Evolutionary conservation across 768 basidiomycete genomes (phyloP), one percentile per base, ranked within the genome.

Genomic region (Phanerochaete sordida): DNA sequence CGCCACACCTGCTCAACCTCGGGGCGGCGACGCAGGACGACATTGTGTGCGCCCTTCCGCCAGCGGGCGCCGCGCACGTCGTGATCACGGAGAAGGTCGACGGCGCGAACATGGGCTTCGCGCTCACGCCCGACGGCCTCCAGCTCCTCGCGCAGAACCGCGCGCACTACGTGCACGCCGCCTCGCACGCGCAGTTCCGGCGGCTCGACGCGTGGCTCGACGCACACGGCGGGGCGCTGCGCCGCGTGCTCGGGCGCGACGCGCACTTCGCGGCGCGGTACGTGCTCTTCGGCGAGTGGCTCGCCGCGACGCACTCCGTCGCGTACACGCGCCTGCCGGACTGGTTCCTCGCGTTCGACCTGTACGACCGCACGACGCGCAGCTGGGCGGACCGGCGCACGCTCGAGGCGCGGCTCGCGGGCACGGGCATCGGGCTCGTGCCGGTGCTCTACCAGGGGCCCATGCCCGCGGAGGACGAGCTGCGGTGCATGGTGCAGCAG

Each of bases 81-180:
- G 72, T 83, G 37, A 77, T 86, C 67, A 84, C 84, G 3, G 86
- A 87, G 65, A 86, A 87, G 65, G 75, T 86, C 51, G 85, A 86
- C 70, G 86, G 86, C 3, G 84, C 85, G 43, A 86, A 87, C 68
- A 81, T 86, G 81, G 86, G 84, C 6, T 81, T 86, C 68, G 84
- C 83, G 21, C 75, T 86, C 24, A 81, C 81, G 1, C 65, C 75
- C 5, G 79, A 81, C 62, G 69, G 78, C 26, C 71, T 72, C 7
- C 72, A 74, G 19, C 76, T 86, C 58, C 50, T 83, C 47, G 77
- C 84, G 1, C 86, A 87, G 68, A 87, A 87, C 64, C 78, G 85
- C 16, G 84, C 84, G 12, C 85, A 86, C 70, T 84, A 78, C 63
- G 77, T 86, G 47, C 79, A 79, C 66, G 74, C 83, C 7, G 67